Percentiles rank a stretch among this genome's conserved stretches.
These are phyloP conservation scores for Gonium pectorale DNA, from an alignment of 139 green algal species.

Conservation along the genomic window DNA sequence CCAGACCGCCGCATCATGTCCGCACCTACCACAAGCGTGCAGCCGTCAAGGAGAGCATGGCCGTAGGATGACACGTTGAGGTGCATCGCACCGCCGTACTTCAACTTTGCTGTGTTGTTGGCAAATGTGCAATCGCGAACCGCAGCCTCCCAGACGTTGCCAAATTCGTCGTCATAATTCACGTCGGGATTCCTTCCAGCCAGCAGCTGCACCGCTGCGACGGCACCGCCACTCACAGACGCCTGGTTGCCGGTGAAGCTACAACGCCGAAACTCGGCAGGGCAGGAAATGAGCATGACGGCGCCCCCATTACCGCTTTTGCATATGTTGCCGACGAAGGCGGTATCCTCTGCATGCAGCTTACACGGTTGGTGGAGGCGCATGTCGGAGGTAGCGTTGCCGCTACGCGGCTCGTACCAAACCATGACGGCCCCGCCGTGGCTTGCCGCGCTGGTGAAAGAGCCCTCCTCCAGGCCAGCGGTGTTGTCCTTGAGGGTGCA, in stretches of 20 bases:
- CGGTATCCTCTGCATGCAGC: not conserved
- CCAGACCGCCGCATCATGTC: too few relatives aligned
- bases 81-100: slow-evolving; percentile 1
- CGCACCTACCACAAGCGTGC: too few relatives aligned
- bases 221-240: not conserved
- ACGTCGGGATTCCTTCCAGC: too few relatives aligned
- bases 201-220: not conserved
- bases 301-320: slow-evolving; percentile 2
- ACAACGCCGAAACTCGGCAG: not conserved
- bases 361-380: not conserved
- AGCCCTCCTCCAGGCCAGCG: not conserved
- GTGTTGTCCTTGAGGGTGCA: not conserved
- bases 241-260: not conserved
- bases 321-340: not conserved
- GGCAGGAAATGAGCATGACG: slow-evolving; percentile 4
- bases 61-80: not conserved
- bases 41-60: not conserved
- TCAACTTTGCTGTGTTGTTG: not conserved
- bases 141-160: too few relatives aligned
- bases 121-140: not conserved
- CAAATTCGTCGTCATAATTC: not conserved
- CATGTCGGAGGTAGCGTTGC: not conserved
- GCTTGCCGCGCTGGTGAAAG: not conserved
- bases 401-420: not conserved
- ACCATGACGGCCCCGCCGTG: not conserved